Base-by-base conservation (phyloP, 768 basidiomycete species). In the Boletellus ananas region DNA sequence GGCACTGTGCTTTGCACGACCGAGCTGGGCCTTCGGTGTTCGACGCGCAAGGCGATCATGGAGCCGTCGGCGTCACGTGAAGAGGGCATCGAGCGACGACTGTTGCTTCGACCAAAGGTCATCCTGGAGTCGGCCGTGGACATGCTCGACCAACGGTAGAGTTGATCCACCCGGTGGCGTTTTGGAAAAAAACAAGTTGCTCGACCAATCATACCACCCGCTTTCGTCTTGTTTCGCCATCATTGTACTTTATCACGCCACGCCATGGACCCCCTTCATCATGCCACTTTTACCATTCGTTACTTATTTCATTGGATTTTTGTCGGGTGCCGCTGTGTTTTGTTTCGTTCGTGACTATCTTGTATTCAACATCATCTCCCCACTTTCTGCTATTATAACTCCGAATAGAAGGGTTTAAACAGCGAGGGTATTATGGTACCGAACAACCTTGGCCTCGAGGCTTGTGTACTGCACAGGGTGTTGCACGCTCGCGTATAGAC, bases 81-180 rank as follows among this genome's bases (percentile, higher is more conserved):
- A 27, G 76, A 73, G 31, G 64, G 58, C 21, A 64, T 81, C 37
- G 87, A 87, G 45, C 74, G 76, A 53, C 76, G 82, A 58, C 65
- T 83, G 46, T 66, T 90, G 43, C 69, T 89, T 50, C 74, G 74
- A 61, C 86, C 87, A n/a, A 89, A 86, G 64, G 85, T 89, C 3
- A 80, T 90, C 35, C 67, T 89, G 49, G 86, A 89, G 60, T 82
- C 81, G n/a, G 84, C 86, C 12, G 70, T 77, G 53, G 73, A 79
- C 42, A 71, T 77, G 56, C 67, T 79, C 40, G 73, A 74, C 43
- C 70, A 67, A 43, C 68, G 64, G 21, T 69, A 42, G 51, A 21
- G 5, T 35, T 35, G 16, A 27, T 29, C 37, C 33, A 14, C 56
- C 29, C 18, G 10, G 7, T 37, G 8, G 17, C 35, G 34, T 48